Conservation (phyloP, 306 rosid species). For the Trichosanthes cucumerina region DNA sequence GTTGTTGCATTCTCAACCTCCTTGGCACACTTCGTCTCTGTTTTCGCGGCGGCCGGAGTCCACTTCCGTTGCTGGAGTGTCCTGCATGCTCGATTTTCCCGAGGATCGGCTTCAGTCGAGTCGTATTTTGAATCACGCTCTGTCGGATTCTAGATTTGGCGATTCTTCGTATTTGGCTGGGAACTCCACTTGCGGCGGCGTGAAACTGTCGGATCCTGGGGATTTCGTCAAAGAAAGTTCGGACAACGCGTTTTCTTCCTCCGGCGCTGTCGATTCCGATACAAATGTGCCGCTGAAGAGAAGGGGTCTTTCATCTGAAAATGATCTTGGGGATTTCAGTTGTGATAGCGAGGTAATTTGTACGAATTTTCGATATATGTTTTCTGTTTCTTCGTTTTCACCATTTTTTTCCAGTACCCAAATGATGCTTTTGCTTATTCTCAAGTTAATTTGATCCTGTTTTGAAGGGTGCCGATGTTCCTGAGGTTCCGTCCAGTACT, state of each 20-base stretch:
- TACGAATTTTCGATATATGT: not conserved
- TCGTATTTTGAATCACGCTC: conserved; percentile 6
- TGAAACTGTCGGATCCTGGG: conserved; percentile 23
- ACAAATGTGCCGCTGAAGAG: conserved; percentile 21
- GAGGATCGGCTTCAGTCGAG: conserved; percentile 13
- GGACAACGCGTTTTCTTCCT: conserved; percentile 22
- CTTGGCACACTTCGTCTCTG: conserved; percentile 12
- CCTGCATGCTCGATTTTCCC: conserved; percentile 8
- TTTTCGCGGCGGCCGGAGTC: conserved; percentile 10
- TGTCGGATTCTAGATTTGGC: conserved; percentile 5
- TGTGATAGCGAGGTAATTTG: conserved; percentile 44
- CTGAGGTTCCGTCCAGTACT: conserved; percentile 34
- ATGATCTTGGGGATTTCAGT: conserved; percentile 33
- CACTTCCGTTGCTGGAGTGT: not conserved
- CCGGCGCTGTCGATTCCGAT: conserved; percentile 26
- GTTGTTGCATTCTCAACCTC: conserved; percentile 16
- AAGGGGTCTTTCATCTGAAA: conserved; percentile 28
- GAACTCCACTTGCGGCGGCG: conserved; percentile 13
- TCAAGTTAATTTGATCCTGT: conserved; percentile 1
- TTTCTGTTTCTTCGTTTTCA: not conserved
- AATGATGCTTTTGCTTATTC: not conserved
- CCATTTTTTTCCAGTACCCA: not conserved
- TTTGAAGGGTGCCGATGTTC: conserved; percentile 39
- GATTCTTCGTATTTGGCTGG: not conserved
- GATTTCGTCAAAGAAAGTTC: conserved; percentile 18